Base-by-base conservation (phyloP, 768 basidiomycete genomes). In the Rhizopogon vinicolor region DNA sequence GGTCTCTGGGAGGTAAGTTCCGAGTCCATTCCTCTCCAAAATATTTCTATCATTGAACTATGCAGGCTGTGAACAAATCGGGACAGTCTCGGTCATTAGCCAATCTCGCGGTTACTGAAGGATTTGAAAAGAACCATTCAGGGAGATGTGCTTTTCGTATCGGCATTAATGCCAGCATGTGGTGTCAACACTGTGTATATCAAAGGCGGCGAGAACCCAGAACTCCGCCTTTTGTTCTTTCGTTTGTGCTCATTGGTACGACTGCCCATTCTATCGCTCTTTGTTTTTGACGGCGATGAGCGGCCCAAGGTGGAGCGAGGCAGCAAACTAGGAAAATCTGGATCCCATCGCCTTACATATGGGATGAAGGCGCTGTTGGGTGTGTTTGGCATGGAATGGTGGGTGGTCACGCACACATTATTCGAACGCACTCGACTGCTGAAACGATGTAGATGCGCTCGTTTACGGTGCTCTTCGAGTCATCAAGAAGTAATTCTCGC, bases 261-360 rank as follows among this genome's bases (percentile, higher is more conserved):
- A 50, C 65, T 74, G 8, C 78, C 78, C 0, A 58, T 78, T 48
- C 60, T 75, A 2, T 72, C 73, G 18, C 66, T 79, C 1, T 79
- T 79, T 62, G 77, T 79, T 8, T 80, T 78, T 57, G 77, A 80
- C 58, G 79, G 78, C 0, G 68, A 73, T 1, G 59, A 71, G 35
- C 68, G 78, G 45, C 78, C 78, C 2, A 59, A 65, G 10, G 54
- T 71, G 33, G 79, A 80, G 62, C 65, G 77, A 28, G 70, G 72
- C 44, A 74, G 64, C 46, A 63, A 55, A 43, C 50, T 59, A 59
- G 65, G 64, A 8, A 68, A 67, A 19, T 42, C 31, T 13, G 64
- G 65, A 3, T 59, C 58, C 3, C 67, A 69, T 55, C 22, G 19
- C 2, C 54, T 68, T 19, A 65, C 62, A 0, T 41, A 40, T 14